Evolutionary conservation across 352 stramenopile genomes (phyloP), one percentile per base, ranked within the genome.

Genomic region (Aphanomyces euteiches): DNA sequence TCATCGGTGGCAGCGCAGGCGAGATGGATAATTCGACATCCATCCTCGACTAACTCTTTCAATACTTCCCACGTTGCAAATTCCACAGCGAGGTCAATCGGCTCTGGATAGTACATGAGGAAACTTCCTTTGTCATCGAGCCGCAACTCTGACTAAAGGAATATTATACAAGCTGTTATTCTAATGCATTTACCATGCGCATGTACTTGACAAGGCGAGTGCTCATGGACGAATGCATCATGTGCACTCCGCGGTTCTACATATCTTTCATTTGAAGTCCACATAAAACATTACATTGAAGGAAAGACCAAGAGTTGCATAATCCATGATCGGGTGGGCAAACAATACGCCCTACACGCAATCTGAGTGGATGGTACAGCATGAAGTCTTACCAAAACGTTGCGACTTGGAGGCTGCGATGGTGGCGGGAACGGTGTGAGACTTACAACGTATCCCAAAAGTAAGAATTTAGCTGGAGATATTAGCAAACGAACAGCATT

Each of bases 261-360:
- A 58, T 1, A 7, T 17, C 19, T 28, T 2, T 36, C 17, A 58
- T 58, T 12, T 10, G 36, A 58, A 36, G 13, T 17, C 1, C 7
- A 2, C 36, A 12, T 17, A 58, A 58, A 58, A 8, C 7, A 8
- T 17, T 61, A 61, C 54, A 39, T 61, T 61, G 54, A 61, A 37
- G 19, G 54, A 61, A 37, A 70, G 53, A 37, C 64, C 47, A n/a
- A 70, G 53, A 7, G n/a, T 15, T 10, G 7, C 21, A 43, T 70
- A 70, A n/a, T 63, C 13, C 5, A 56, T 17, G 38, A 70, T 60
- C 17, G 64, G 64, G 47, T 70, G 64, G n/a, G 64, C 64, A 63
- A 70, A 64, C 4, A 70, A 50, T 3, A 70, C 64, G 10, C 43
- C 48, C 64, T 70, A 70, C 50, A 21, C 4, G 15, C 7, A 12